A percentile compares a stretch with the other conserved stretches of the same genome.
phyloP scores from a whole-genome alignment of 2,329 filamentous ascomycete genomes.

The Beauveria pseudobassiana region DNA sequence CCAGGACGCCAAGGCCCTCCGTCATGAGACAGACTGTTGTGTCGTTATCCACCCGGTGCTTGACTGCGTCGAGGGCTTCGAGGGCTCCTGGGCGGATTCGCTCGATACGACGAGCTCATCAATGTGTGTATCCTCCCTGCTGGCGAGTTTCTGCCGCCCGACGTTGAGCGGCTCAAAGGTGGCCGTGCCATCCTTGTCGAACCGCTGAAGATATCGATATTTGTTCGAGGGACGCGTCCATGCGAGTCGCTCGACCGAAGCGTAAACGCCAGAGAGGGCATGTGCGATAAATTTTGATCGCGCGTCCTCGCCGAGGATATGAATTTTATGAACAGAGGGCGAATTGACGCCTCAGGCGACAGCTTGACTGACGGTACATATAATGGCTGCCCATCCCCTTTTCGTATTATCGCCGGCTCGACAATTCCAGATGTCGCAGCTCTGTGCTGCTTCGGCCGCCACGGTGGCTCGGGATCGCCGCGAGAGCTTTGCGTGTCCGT shows the following conservation, averaged over 20 bases:
- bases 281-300: conserved; percentile 34
- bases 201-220: conserved; percentile 24
- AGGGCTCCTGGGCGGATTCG: conserved; percentile 45
- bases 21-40: conserved; percentile 72
- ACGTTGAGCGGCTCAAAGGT: conserved; percentile 12
- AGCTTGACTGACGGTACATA: conserved; percentile 31
- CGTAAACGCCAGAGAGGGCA: conserved; percentile 32
- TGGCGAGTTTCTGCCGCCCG: background rate
- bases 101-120: conserved; percentile 64
- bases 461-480: background rate
- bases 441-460: conserved; percentile 7
- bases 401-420: conserved; percentile 17
- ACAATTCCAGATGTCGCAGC: conserved; percentile 14
- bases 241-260: conserved; percentile 30
- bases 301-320: conserved; percentile 35
- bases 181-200: conserved; percentile 14
- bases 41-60: conserved; percentile 56
- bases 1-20: conserved; percentile 77
- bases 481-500: conserved; percentile 15
- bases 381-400: conserved; percentile 17
- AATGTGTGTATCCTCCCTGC: conserved; percentile 45
- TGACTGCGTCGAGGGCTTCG: conserved; percentile 50
- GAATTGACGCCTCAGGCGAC: conserved; percentile 23
- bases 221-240: conserved; percentile 20
- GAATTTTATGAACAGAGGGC: conserved; percentile 30